A percentile compares a stretch with the other conserved stretches of the same genome.
Evolutionary conservation across 2,329 filamentous ascomycete species (phyloP).

Genomic region (Triangularia verruculosa): DNA sequence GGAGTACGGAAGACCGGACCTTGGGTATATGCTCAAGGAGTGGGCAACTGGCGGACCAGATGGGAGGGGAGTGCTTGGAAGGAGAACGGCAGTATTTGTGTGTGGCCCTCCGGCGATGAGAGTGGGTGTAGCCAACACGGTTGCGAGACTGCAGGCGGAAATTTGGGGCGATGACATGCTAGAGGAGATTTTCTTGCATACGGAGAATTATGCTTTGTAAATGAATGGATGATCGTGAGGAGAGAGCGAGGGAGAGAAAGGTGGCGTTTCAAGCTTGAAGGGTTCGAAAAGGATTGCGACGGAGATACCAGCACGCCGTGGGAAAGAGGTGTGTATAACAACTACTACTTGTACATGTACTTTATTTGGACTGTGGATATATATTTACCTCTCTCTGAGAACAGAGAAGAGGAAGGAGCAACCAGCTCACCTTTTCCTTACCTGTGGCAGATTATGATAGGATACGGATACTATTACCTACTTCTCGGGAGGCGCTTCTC

Average conservation of each 20-base stretch:
- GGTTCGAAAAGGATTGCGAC: background rate
- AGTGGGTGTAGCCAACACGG: conserved; percentile 80
- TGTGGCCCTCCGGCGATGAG: conserved; percentile 87
- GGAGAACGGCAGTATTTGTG: conserved; percentile 84
- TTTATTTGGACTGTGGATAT: background rate
- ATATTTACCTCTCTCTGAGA: background rate
- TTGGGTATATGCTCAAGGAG: conserved; percentile 81
- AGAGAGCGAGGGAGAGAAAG: background rate
- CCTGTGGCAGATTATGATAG: background rate
- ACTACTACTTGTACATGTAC: background rate
- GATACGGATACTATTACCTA: background rate
- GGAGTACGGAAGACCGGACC: conserved; percentile 86
- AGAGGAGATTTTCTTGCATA: conserved; percentile 91
- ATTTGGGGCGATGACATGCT: conserved; percentile 76
- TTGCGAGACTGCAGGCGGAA: conserved; percentile 75
- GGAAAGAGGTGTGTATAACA: background rate
- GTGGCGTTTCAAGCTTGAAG: background rate
- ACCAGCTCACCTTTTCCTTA: background rate
- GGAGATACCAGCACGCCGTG: background rate
- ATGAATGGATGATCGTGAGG: background rate
- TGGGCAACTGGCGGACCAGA: conserved; percentile 70
- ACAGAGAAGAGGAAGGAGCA: background rate
- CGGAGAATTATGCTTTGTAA: conserved; percentile 90
- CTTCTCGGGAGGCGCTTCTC: background rate
- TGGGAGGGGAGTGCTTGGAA: conserved; percentile 68